Evolutionary conservation across 2,329 filamentous ascomycete genomes (phyloP), one percentile per base, ranked within the genome.

Genomic region (Sporothrix variecibatus): DNA sequence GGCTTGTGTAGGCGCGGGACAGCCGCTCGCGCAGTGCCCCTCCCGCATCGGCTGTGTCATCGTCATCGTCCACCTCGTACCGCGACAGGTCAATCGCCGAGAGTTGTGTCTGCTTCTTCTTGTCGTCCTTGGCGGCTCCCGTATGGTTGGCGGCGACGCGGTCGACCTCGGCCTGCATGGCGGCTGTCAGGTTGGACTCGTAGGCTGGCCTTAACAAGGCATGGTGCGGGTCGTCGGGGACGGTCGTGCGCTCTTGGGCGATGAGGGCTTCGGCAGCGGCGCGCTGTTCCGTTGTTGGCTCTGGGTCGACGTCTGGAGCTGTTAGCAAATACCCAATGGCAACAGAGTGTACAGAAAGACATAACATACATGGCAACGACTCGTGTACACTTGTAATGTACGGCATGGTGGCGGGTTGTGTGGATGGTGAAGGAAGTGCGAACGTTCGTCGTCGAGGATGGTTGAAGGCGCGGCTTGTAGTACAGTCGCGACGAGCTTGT

Each of bases 281-380:
- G 79, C 93, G 90, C 79, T 90, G 89, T 70, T 85, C 78, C 26
- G 87, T 81, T 6, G 91, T 91, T 56, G 92, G 92, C 72, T 92
- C 89, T 23, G 86, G 80, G 84, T 99, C 95, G 82, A 98, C 92
- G 84, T 97, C 94, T 97, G 82, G 82, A 74, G 71, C 20, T 77
- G 31, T 17, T 7, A 20, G 23, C 69, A 67, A 76, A 71, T 68
- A 31, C 77, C 46, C 72, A 56, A 15, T 11, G 76, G 73, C 78
- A 77, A 65, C 9, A 8, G n/a, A 5, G 15, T 7, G 46, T n/a
- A 68, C 5, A n/a, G 4, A 26, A 26, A 11, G 43, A 20, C 6
- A n/a, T 1, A 1, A 69, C 89, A 77, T 88, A 94, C 93, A 95
- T 68, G 93, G 93, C 28, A 97, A 90, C 28, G 92, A 94, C 81